These are phyloP conservation scores for Amanita thiersii DNA, from an alignment of 768 basidiomycete species.

Conservation along the genomic window DNA sequence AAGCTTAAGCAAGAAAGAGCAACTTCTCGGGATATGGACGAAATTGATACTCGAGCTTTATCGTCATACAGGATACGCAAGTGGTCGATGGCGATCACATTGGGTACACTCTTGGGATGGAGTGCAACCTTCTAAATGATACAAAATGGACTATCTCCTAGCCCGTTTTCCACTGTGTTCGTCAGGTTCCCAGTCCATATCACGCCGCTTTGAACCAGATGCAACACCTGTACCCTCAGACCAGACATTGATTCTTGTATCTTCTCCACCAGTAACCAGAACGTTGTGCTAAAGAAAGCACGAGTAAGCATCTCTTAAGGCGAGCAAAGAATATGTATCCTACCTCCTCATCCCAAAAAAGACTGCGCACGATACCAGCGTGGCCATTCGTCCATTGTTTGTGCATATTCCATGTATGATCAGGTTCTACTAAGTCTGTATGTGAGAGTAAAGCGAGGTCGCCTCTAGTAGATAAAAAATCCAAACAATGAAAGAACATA, in stretches of 20 bases:
- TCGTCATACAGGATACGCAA: no score
- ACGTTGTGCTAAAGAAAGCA: conserved; percentile 24
- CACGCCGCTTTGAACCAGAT: neutral
- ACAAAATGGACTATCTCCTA: no score
- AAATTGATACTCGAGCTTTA: no score
- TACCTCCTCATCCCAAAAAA: conserved; percentile 50
- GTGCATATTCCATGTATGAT: conserved; percentile 40
- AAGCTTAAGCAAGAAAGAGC: no score
- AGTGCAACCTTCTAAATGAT: no score
- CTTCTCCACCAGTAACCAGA: conserved; percentile 44
- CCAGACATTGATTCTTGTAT: conserved; percentile 39
- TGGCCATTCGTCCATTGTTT: conserved; percentile 51
- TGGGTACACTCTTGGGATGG: no score
- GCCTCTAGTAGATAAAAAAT: conserved; percentile 30
- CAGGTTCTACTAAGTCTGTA: conserved; percentile 25
- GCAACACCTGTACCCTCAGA: neutral
- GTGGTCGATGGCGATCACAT: no score
- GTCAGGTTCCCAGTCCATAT: conserved; percentile 5
- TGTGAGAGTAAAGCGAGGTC: conserved; percentile 49
- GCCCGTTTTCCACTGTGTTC: no score
- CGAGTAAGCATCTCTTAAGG: neutral
- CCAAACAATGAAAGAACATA: neutral
- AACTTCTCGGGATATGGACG: no score
- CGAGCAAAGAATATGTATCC: neutral
- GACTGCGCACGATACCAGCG: conserved; percentile 45